These are phyloP conservation scores for Pisolithus marmoratus DNA, from an alignment of 768 basidiomycete species.

Conservation along the genomic window DNA sequence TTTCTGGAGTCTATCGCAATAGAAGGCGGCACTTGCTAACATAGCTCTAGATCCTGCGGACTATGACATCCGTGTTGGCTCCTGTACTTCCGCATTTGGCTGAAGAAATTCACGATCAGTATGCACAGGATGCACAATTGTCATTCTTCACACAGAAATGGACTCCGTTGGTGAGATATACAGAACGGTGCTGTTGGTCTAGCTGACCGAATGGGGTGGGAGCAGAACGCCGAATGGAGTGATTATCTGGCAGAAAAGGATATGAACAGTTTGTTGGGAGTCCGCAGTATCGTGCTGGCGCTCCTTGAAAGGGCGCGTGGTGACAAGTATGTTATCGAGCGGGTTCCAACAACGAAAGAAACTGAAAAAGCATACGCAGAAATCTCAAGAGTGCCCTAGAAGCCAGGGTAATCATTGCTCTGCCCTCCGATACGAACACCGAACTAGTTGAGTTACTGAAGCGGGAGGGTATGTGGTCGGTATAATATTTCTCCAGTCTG, in stretches of 20 bases:
- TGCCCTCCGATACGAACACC: slow-evolving; percentile 35
- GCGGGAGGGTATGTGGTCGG: slow-evolving; percentile 32
- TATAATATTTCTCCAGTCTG: neutral
- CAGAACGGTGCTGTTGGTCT: neutral
- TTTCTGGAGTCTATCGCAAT: neutral
- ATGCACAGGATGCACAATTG: slow-evolving; percentile 11
- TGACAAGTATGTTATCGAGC: slow-evolving; percentile 51
- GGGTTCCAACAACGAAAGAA: neutral
- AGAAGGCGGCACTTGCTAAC: neutral
- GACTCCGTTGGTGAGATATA: slow-evolving; percentile 53
- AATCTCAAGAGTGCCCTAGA: slow-evolving; percentile 72
- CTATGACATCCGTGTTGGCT: slow-evolving; percentile 66
- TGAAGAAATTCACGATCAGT: slow-evolving; percentile 67
- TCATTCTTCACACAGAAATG: slow-evolving; percentile 76
- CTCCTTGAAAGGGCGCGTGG: slow-evolving; percentile 73
- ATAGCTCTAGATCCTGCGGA: slow-evolving; percentile 49
- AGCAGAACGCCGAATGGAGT: slow-evolving; percentile 56
- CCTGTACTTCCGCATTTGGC: slow-evolving; percentile 89
- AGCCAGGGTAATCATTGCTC: slow-evolving; percentile 62
- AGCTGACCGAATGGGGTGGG: neutral
- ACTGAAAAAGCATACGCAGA: slow-evolving; percentile 32
- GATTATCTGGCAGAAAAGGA: slow-evolving; percentile 50
- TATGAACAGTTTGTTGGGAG: slow-evolving; percentile 55
- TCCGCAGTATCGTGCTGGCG: slow-evolving; percentile 57
- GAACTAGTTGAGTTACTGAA: slow-evolving; percentile 37